Evolutionary conservation across 2,329 filamentous ascomycete species (phyloP), one percentile per base, ranked within the genome.

Genomic region (Aspergillus viridinutans): DNA sequence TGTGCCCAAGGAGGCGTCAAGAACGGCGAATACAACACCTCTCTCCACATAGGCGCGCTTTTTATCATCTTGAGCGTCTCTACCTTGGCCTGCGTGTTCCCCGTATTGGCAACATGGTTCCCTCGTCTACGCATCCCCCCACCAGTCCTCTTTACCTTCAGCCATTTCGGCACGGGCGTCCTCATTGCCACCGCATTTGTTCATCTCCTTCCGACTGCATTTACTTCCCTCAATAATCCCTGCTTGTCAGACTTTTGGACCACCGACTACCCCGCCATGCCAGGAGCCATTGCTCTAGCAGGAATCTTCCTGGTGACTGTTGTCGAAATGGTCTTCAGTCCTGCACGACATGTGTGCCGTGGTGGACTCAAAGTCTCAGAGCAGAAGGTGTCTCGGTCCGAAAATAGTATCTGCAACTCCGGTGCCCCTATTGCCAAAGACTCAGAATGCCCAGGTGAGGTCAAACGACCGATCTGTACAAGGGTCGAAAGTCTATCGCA

Each of bases 151-250:
- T 69, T 70, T 26, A 67, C 68, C 61, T 86, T 85, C 66, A 85
- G 88, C 62, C 88, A 91, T 75, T 89, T 90, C 62, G 89, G 90
- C 67, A 94, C 90, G 1, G 90, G 90, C 58, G 90, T 94, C 21
- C 79, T 94, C n/a, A 87, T 94, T 60, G 90, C 90, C 10, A 94
- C 90, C 1, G 90, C 90, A 55, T 94, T 94, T 67, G 89, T 93
- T 26, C 90, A 93, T 75, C 79, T 89, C 12, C 81, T 88, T 3
- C 86, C 85, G 54, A 89, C 84, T 26, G 86, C 87, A 0, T 90
- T 90, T 43, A 64, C 61, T 12, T 64, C 66, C 1, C 56, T 70
- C 25, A 58, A 64, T 26, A 57, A 69, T 65, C 86, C 86, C 47
- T 90, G 87, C 66, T 68, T 80, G 23, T 74, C 76, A 0, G 58